Percentiles rank a stretch among this genome's conserved stretches.
Conservation (phyloP, 306 rosid species). For the Ammopiptanthus mongolicus region DNA sequence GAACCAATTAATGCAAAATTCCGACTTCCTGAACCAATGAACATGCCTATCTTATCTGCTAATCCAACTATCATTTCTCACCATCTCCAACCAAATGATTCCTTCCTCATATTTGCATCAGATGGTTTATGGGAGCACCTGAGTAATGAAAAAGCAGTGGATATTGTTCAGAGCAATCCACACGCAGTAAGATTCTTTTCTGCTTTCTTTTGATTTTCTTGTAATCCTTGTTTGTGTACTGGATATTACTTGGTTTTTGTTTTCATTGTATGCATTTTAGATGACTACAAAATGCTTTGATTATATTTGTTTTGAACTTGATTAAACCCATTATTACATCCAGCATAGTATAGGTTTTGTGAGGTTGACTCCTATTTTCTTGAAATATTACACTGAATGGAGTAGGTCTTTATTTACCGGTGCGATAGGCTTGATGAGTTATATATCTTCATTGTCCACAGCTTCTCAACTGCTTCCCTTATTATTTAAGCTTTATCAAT, state of each 20-base stretch:
- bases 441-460: too few species aligned
- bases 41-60: slow-evolving; percentile 77
- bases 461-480: too few species aligned
- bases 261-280: not conserved
- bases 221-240: not conserved
- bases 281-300: slow-evolving; percentile 1
- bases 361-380: slow-evolving; percentile 4
- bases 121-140: slow-evolving; percentile 98
- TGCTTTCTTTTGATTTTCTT: slow-evolving; percentile 2
- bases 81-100: slow-evolving; percentile 77
- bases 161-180: slow-evolving; percentile 77
- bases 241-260: not conserved
- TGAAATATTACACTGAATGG: not conserved
- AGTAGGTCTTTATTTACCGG: not conserved
- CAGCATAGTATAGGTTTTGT: too few species aligned
- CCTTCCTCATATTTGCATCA: slow-evolving; percentile 95
- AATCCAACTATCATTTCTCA: slow-evolving; percentile 75
- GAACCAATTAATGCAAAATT: slow-evolving; percentile 68
- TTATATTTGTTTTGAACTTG: not conserved
- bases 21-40: slow-evolving; percentile 83
- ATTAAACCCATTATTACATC: slow-evolving; percentile 13
- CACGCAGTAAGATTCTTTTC: slow-evolving; percentile 47
- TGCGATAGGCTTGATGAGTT: not conserved
- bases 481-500: too few species aligned
- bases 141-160: slow-evolving; percentile 85